Conservation (phyloP, 306 rosid genomes). For the Cucurbita argyrosperma region DNA sequence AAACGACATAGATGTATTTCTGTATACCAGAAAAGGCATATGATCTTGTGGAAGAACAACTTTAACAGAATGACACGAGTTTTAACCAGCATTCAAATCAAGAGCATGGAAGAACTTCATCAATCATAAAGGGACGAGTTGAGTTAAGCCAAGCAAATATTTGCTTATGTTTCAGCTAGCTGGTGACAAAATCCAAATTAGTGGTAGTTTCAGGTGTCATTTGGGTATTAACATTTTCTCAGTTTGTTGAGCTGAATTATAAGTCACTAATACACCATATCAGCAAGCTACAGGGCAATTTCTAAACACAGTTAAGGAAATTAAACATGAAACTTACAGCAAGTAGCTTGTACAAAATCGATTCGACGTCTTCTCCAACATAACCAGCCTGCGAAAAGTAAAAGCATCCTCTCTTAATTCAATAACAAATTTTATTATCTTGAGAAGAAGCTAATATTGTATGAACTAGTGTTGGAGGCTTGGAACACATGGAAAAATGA, state of each 20-base stretch:
- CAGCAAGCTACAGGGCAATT: background rate
- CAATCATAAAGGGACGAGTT: background rate
- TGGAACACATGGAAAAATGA: background rate
- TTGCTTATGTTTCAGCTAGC: no score
- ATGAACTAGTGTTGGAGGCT: background rate
- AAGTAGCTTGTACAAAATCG: conserved; percentile 76
- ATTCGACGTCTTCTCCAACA: conserved; percentile 97
- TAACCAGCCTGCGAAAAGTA: conserved; percentile 79
- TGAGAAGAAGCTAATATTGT: background rate
- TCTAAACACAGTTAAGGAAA: background rate
- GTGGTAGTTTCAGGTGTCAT: background rate
- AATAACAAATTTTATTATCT: background rate
- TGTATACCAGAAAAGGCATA: background rate
- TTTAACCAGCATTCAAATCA: background rate
- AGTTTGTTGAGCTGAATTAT: background rate
- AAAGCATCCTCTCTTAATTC: conserved; percentile 14
- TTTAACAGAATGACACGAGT: background rate
- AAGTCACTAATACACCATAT: background rate
- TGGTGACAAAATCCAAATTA: no score
- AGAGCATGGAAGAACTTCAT: background rate
- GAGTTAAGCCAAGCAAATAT: no score
- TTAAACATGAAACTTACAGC: conserved; percentile 41
- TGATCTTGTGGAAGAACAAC: background rate
- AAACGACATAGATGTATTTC: background rate
- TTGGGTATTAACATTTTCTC: background rate